Base-by-base conservation (phyloP, 768 basidiomycete genomes). In the Serendipita indica region DNA sequence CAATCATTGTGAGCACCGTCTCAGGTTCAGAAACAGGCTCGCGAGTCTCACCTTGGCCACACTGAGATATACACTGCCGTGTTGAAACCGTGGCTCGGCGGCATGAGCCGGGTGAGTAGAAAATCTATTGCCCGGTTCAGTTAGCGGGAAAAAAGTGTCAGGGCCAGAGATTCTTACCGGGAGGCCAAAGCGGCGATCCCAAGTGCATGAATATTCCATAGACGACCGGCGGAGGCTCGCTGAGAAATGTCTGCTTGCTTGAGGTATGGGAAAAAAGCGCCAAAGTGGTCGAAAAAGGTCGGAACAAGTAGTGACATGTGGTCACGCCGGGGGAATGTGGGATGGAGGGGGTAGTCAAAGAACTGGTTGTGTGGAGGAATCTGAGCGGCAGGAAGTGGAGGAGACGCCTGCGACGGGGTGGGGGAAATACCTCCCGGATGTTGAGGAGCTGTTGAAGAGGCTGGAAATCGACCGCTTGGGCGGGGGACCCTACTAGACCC, bases 41-140 rank as follows among this genome's bases (percentile, higher is more conserved):
- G n/a, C n/a, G n/a, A n/a, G n/a, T n/a, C 49, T 22, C 20, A 54
- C 49, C 49, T 54, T 54, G 7, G 49, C 49, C 22, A 54, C 49
- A 18, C 30, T 54, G 22, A 54, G 30, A 54, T 54, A 54, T 10
- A 18, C 30, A 30, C 22, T 54, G 2, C 49, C 32, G n/a, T 54
- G 30, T 16, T 54, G 25, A 28, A 4, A 10, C 10, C 49, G 49
- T 10, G 49, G 49, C 32, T 54, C 49, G 10, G 49, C n/a, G 32
- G 49, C 20, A 28, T 54, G 49, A 1, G 32, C 49, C 4, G 49
- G n/a, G 25, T 22, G 49, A 12, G 49, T 10, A 28, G 49, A 54
- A 33, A 54, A 54, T 10, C 49, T 54, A 33, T 54, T 10, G 49
- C 25, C n/a, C 35, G 32, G 10, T 1, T 16, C 7, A 46, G 2